Base-by-base conservation (phyloP, 2,329 filamentous ascomycete species). In the Sporothrix euskadiensis region DNA sequence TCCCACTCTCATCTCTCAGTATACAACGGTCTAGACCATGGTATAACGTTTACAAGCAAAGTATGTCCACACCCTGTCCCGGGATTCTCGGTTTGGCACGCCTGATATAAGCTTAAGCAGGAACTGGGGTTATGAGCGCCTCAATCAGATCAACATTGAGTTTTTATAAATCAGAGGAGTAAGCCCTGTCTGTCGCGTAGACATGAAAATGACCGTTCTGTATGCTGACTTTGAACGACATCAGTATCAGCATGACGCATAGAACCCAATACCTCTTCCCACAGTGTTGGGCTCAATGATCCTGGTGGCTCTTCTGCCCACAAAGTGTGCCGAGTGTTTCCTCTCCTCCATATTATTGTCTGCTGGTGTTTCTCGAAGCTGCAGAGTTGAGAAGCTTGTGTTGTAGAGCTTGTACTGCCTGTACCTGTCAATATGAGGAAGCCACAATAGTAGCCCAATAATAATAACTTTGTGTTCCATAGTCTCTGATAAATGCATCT, bases 221-320 rank as follows among this genome's bases (percentile, higher is more conserved):
- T 63, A 44, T 63, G 7, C 44, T 41, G 35, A 32, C 52, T 56
- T 56, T 16, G 56, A 59, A 59, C 26, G 30, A 16, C 26, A 59
- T 59, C 56, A 59, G 12, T 16, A 63, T 41, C 39, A 8, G 9
- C 8, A 66, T 16, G 41, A 44, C 9, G 12, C 35, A n/a, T 19
- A 14, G 2, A 16, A 22, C 14, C 35, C 26, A 26, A 56, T 9
- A 56, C n/a, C 56, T 1, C 19, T 7, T 22, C 2, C n/a, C 39
- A 52, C 8, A 12, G 68, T 69, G 71, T 41, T 47, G 32, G 49
- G 61, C 49, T n/a, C 12, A 7, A 72, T 72, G 61, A 66, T 69
- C 22, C 16, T 72, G 10, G 49, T 72, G 63, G 71, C 71, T 6
- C 71, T 57, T 1, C n/a, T 72, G 63, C 61, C 71, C 32, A 72